Evolutionary conservation across 1,139 yeast species (phyloP).

Genomic region (Meyerozyma guilliermondii): DNA sequence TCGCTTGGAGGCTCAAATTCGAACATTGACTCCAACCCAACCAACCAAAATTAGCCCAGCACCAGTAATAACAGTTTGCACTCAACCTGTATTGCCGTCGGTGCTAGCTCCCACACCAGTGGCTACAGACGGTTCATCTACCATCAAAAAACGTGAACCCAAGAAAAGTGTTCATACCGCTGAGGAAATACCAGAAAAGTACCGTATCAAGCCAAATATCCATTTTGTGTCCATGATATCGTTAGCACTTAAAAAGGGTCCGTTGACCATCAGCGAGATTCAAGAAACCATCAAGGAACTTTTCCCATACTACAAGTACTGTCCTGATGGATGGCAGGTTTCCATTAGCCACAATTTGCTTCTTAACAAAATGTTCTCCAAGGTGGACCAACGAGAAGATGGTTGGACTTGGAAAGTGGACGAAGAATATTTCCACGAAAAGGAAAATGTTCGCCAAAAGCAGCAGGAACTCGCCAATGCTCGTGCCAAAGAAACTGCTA

Average conservation of each 20-base stretch:
- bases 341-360: slow-evolving; percentile 86
- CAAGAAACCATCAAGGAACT: slow-evolving; percentile 80
- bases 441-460: slow-evolving; percentile 69
- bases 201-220: slow-evolving; percentile 73
- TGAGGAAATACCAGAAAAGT: slow-evolving; percentile 85
- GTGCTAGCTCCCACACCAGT: neutral
- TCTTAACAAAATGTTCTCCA: slow-evolving; percentile 74
- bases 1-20: neutral
- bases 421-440: slow-evolving; percentile 74
- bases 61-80: neutral
- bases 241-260: slow-evolving; percentile 64
- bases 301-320: slow-evolving; percentile 87
- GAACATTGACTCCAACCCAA: neutral
- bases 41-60: neutral
- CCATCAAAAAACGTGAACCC: slow-evolving; percentile 24
- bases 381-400: slow-evolving; percentile 56
- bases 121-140: neutral
- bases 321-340: slow-evolving; percentile 98
- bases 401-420: slow-evolving; percentile 95
- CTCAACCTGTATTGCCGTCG: neutral
- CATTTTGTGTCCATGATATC: slow-evolving; percentile 79
- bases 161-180: slow-evolving; percentile 57
- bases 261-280: slow-evolving; percentile 78
- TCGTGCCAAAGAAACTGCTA: slow-evolving; percentile 52
- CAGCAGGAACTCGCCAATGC: slow-evolving; percentile 61